Percentiles rank a stretch among this genome's conserved stretches.
Conservation (phyloP, 2,329 filamentous ascomycete species). For the Phaeoacremonium minimum region DNA sequence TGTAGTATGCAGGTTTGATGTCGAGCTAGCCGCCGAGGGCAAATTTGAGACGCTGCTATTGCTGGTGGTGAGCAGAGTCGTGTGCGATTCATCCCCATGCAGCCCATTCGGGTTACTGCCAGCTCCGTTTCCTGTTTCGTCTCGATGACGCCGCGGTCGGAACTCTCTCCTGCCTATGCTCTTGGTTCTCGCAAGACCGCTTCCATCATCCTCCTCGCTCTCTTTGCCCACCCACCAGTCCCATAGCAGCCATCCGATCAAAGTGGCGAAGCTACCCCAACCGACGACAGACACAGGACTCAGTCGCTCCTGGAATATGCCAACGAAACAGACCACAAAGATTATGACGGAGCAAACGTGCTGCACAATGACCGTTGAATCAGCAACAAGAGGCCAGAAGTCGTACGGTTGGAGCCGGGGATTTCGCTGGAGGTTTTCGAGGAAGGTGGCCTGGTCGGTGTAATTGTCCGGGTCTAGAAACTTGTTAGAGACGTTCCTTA, state of each 20-base stretch:
- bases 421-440: slow-evolving; percentile 93
- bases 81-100: slow-evolving; percentile 6
- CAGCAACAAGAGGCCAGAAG: slow-evolving; percentile 94
- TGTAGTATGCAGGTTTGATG: slow-evolving; percentile 32
- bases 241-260: slow-evolving; percentile 86
- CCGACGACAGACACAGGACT: slow-evolving; percentile 85
- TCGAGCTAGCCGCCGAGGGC: slow-evolving; percentile 40
- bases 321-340: slow-evolving; percentile 90
- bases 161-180: slow-evolving; percentile 26
- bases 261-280: slow-evolving; percentile 77
- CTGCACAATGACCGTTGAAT: slow-evolving; percentile 94
- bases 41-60: slow-evolving; percentile 18
- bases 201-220: slow-evolving; percentile 49
- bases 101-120: slow-evolving; percentile 18
- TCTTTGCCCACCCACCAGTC: slow-evolving; percentile 78
- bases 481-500: slow-evolving; percentile 1
- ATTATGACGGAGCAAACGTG: slow-evolving; percentile 94
- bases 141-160: slow-evolving; percentile 12
- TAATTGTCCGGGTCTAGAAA: slow-evolving; percentile 90
- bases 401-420: slow-evolving; percentile 92
- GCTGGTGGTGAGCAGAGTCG: slow-evolving; percentile 6
- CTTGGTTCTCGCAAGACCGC: slow-evolving; percentile 27
- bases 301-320: slow-evolving; percentile 82
- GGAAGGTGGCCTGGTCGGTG: slow-evolving; percentile 92
- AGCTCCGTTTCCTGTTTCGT: slow-evolving; percentile 14